Percentiles rank a stretch among this genome's conserved stretches.
Evolutionary conservation across 257 asterid genomes (phyloP).

Genomic region (Solanum piurae): DNA sequence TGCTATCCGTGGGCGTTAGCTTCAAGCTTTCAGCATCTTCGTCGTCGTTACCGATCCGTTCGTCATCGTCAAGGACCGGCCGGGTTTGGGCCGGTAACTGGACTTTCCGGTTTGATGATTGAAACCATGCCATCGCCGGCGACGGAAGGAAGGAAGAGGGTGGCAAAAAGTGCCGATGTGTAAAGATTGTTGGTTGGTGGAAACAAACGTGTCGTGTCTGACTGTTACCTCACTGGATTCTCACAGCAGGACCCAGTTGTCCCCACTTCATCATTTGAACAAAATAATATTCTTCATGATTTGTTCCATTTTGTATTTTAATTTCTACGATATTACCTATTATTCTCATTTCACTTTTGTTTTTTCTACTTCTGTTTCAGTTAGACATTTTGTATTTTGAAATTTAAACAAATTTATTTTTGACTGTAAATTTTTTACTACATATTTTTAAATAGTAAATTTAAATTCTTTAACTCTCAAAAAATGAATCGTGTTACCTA

Average conservation of each 20-base stretch:
- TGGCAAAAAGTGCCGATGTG: not conserved
- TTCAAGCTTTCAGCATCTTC: conserved; percentile 13
- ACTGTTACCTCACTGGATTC: not conserved
- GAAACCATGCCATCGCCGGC: conserved; percentile 33
- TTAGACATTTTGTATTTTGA: too few relatives aligned
- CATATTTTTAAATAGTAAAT: too few relatives aligned
- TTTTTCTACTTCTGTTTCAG: too few relatives aligned
- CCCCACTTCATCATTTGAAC: not conserved
- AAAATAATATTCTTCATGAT: not conserved
- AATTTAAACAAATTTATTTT: too few relatives aligned
- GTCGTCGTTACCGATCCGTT: conserved; percentile 1
- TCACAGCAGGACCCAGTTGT: not conserved
- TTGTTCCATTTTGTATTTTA: not conserved
- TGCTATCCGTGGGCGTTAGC: conserved; percentile 20
- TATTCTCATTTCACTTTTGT: not conserved
- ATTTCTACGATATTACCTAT: not conserved
- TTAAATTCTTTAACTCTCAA: too few relatives aligned
- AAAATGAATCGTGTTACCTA: too few relatives aligned
- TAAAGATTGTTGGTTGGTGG: not conserved
- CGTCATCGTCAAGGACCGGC: conserved; percentile 31
- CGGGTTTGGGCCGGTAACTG: not conserved
- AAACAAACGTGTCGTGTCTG: not conserved
- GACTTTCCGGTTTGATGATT: conserved; percentile 21
- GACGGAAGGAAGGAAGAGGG: not conserved
- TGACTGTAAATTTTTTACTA: too few relatives aligned